Evolutionary conservation across 352 stramenopile species (phyloP).

Genomic region (Stramenopiles sp.): DNA sequence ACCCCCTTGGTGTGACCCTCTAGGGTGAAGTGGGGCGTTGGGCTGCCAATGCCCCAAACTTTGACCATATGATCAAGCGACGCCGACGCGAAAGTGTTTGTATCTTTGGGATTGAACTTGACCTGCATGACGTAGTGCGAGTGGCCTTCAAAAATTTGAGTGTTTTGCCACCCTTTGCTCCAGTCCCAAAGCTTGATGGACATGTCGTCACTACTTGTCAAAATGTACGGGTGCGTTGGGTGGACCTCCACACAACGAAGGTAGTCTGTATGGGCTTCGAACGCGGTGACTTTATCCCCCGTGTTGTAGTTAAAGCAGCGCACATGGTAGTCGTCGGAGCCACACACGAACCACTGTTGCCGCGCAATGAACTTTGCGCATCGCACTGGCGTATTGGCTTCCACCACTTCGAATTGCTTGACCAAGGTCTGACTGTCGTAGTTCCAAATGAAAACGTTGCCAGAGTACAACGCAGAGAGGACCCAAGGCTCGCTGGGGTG

Average conservation of each 20-base stretch:
- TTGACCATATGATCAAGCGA: constrained; percentile 95
- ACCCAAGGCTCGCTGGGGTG: constrained; percentile 66
- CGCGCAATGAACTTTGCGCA: constrained; percentile 94
- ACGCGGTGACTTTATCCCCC: constrained; percentile 89
- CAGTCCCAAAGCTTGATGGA: constrained; percentile 99
- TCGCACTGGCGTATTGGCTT: constrained; percentile 95
- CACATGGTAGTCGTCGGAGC: constrained; percentile 99
- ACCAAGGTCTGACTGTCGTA: constrained; percentile 97
- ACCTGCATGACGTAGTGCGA: constrained; percentile 99
- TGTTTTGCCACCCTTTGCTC: constrained; percentile 16
- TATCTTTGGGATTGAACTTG: constrained; percentile 94
- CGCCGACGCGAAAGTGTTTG: constrained; percentile 91
- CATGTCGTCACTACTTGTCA: constrained; percentile 91
- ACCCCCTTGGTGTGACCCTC: constrained; percentile 97
- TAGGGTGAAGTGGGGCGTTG: constrained; percentile 75
- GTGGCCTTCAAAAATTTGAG: constrained; percentile 94
- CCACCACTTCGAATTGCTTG: constrained; percentile 81
- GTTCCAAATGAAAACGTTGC: constrained; percentile 91
- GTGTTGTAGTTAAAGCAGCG: constrained; percentile 99
- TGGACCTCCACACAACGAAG: constrained; percentile 99
- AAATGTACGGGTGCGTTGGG: constrained; percentile 95
- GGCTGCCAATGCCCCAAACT: constrained; percentile 54
- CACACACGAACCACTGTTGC: constrained; percentile 92
- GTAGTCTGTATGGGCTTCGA: constrained; percentile 98
- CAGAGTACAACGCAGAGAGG: constrained; percentile 97